These are phyloP conservation scores for Ceratocystis diversiconidia DNA, from an alignment of 2,329 filamentous ascomycete genomes.

Conservation along the genomic window DNA sequence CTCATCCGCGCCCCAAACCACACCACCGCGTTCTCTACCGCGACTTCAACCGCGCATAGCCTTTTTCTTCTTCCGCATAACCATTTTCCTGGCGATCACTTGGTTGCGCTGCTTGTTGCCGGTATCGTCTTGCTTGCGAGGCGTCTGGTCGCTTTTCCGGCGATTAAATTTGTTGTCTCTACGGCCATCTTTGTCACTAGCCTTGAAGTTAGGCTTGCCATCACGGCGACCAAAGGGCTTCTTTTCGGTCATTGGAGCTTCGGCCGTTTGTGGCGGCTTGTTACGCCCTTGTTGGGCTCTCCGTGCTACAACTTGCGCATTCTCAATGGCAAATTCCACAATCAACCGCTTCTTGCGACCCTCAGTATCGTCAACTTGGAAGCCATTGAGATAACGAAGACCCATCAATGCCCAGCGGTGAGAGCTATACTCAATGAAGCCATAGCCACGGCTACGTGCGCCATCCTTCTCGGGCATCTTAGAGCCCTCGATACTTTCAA, in stretches of 20 bases:
- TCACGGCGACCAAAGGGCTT: constrained; percentile 1
- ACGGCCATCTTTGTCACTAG: constrained; percentile 17
- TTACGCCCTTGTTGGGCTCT: constrained; percentile 28
- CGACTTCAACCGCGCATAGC: constrained; percentile 10
- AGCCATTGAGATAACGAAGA: constrained; percentile 82
- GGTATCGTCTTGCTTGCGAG: constrained; percentile 26
- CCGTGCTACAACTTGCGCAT: constrained; percentile 83
- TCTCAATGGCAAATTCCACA: constrained; percentile 96
- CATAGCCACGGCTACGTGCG: constrained; percentile 80
- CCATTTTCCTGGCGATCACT: constrained; percentile 18
- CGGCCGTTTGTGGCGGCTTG: background rate
- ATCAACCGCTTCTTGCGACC: constrained; percentile 83
- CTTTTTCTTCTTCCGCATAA: constrained; percentile 16
- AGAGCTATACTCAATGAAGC: constrained; percentile 91
- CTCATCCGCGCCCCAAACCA: background rate
- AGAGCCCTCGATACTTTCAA: constrained; percentile 70
- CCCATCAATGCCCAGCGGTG: constrained; percentile 94
- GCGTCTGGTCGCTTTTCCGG: constrained; percentile 20
- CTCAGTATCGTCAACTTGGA: constrained; percentile 40
- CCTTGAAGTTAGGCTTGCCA: constrained; percentile 2
- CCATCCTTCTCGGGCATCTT: constrained; percentile 71
- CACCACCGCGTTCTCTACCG: background rate
- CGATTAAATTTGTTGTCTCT: constrained; percentile 14
- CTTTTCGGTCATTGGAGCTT: background rate
- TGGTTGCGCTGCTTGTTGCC: constrained; percentile 22